Conservation (phyloP, 768 basidiomycete species). For the Collybiopsis confluens region DNA sequence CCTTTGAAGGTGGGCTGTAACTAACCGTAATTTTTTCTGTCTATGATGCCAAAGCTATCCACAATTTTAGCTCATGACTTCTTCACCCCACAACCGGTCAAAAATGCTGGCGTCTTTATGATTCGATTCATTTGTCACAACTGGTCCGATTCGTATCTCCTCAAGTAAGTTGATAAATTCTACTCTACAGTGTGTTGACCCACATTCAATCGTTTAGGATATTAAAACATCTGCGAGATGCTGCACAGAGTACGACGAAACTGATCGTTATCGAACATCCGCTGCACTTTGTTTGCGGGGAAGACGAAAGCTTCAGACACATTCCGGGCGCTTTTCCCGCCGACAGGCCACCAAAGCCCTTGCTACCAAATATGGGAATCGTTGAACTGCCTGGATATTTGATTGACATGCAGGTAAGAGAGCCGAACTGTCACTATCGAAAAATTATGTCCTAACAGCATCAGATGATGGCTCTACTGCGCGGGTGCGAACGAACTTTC, state of each 20-base stretch:
- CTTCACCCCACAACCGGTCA: constrained; percentile 20
- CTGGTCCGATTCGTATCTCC: constrained; percentile 26
- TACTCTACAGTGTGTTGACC: too few species aligned
- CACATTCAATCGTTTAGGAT: too few species aligned
- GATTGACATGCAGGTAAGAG: constrained; percentile 9
- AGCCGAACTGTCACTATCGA: neutral
- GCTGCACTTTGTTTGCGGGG: neutral
- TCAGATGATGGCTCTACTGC: constrained; percentile 10
- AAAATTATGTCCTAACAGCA: constrained; percentile 9
- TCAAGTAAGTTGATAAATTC: too few species aligned
- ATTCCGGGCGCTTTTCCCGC: neutral
- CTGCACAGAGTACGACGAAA: constrained; percentile 16
- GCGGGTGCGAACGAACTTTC: constrained; percentile 9
- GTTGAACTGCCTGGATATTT: constrained; percentile 2
- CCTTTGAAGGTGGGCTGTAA: constrained; percentile 14
- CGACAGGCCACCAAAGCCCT: constrained; percentile 1
- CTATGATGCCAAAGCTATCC: neutral
- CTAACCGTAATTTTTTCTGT: neutral
- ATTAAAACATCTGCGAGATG: constrained; percentile 12
- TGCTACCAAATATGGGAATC: constrained; percentile 4
- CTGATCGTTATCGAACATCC: constrained; percentile 23
- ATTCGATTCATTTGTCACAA: constrained; percentile 24
- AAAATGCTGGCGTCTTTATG: constrained; percentile 21
- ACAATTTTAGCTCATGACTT: constrained; percentile 18
- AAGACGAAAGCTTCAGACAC: neutral